Percentiles rank a stretch among this genome's conserved stretches.
These are phyloP conservation scores for Ogataea paradorogensis DNA, from an alignment of 805 yeast genomes.

Conservation along the genomic window DNA sequence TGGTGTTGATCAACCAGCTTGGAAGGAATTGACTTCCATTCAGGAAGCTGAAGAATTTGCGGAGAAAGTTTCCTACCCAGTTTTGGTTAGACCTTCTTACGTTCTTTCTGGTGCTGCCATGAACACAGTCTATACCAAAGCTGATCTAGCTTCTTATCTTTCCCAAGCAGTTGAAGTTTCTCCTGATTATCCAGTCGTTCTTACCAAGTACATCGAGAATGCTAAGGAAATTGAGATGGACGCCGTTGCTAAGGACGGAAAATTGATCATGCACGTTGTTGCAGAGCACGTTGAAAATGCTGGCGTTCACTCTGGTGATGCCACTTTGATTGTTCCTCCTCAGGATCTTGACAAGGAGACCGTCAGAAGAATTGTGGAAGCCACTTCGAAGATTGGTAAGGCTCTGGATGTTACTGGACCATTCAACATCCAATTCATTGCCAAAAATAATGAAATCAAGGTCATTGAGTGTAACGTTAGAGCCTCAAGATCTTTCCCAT, in stretches of 20 bases:
- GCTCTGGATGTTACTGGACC: constrained; percentile 98
- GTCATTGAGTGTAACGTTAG: constrained; percentile 98
- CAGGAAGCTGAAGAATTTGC: constrained; percentile 93
- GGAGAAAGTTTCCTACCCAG: constrained; percentile 87
- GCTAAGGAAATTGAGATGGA: constrained; percentile 99
- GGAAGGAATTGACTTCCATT: constrained; percentile 94
- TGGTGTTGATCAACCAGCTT: constrained; percentile 98
- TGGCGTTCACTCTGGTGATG: constrained; percentile 99
- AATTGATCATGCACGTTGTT: constrained; percentile 93
- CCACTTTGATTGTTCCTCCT: constrained; percentile 95
- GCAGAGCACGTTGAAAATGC: constrained; percentile 99
- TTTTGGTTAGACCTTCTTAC: constrained; percentile 94
- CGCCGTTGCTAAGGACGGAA: constrained; percentile 95
- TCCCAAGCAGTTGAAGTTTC: constrained; percentile 96
- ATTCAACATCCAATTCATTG: constrained; percentile 93
- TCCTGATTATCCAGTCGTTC: constrained; percentile 96
- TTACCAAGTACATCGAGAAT: constrained; percentile 92
- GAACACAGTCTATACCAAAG: constrained; percentile 91
- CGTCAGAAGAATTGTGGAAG: constrained; percentile 85
- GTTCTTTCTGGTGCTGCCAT: constrained; percentile 98
- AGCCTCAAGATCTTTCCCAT: constrained; percentile 99
- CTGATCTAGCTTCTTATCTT: constrained; percentile 82
- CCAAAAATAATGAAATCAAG: constrained; percentile 92
- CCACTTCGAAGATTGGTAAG: constrained; percentile 93
- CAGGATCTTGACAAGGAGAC: constrained; percentile 93